Evolutionary conservation across 192 early-diverging fungal species (phyloP).

Genomic region (Entomortierella lignicola): DNA sequence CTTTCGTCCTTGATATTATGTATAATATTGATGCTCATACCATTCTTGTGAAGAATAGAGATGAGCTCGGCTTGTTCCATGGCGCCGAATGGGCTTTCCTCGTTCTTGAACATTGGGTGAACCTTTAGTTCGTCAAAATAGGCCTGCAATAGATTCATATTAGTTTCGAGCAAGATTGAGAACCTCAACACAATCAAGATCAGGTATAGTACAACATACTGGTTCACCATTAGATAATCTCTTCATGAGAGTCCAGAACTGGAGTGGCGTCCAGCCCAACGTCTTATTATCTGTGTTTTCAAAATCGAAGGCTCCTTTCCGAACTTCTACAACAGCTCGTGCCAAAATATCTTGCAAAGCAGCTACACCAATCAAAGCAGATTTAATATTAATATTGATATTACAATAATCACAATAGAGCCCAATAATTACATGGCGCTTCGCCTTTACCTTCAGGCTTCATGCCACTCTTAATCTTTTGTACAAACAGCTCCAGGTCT

Average conservation of each 20-base stretch:
- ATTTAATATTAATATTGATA: not conserved
- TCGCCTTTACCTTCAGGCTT: constrained; percentile 66
- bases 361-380: constrained; percentile 48
- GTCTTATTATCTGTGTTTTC: constrained; percentile 54
- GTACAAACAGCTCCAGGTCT: constrained; percentile 90
- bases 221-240: constrained; percentile 68
- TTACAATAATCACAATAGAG: not conserved
- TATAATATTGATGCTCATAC: constrained; percentile 38
- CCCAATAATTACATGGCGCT: too few species aligned
- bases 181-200: not conserved
- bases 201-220: constrained; percentile 43
- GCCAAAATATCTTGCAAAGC: constrained; percentile 88
- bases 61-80: constrained; percentile 96
- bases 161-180: too few species aligned
- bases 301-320: constrained; percentile 88
- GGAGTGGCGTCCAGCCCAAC: constrained; percentile 81
- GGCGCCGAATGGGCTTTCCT: constrained; percentile 79
- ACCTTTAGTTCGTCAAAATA: constrained; percentile 88
- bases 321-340: constrained; percentile 85
- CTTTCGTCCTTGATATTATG: too few species aligned
- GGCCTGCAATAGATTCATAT: constrained; percentile 33
- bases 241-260: constrained; percentile 92
- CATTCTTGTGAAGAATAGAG: constrained; percentile 79
- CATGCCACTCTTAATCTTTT: constrained; percentile 85
- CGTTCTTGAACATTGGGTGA: constrained; percentile 87